phyloP scores from a whole-genome alignment of 106 monocot species.

The Acorus gramineus region DNA sequence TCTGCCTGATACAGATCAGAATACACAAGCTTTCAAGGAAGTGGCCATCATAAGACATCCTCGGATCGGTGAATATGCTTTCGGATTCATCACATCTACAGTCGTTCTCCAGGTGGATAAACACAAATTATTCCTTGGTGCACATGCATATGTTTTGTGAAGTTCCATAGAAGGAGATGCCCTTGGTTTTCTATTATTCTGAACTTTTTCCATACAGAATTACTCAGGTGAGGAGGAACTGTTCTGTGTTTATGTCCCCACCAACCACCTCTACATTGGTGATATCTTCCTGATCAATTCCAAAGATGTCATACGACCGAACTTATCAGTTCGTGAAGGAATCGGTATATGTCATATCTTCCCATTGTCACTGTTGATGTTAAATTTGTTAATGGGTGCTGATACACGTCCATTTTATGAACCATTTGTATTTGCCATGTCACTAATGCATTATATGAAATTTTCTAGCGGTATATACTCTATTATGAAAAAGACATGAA shows the following conservation, averaged over 20 bases:
- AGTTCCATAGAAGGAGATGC: too few species aligned
- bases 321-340: constrained; percentile 21
- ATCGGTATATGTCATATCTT: constrained; percentile 12
- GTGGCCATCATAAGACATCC: constrained; percentile 29
- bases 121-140: neutral
- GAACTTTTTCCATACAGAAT: constrained; percentile 4
- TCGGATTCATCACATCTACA: constrained; percentile 30
- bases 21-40: constrained; percentile 32
- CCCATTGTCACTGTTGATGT: too few species aligned
- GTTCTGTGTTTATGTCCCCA: constrained; percentile 24
- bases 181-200: too few species aligned
- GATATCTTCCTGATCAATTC: constrained; percentile 26
- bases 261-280: constrained; percentile 31
- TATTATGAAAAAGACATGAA: too few species aligned
- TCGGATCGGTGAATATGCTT: constrained; percentile 28
- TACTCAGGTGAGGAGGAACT: constrained; percentile 29
- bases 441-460: too few species aligned
- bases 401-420: too few species aligned
- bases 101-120: constrained; percentile 20
- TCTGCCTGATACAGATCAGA: constrained; percentile 17
- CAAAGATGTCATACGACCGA: constrained; percentile 20
- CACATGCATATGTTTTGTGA: too few species aligned
- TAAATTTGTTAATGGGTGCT: too few species aligned
- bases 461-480: too few species aligned
- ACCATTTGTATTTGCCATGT: too few species aligned